Base-by-base conservation (phyloP, 768 basidiomycete genomes). In the Amanita rubescens region DNA sequence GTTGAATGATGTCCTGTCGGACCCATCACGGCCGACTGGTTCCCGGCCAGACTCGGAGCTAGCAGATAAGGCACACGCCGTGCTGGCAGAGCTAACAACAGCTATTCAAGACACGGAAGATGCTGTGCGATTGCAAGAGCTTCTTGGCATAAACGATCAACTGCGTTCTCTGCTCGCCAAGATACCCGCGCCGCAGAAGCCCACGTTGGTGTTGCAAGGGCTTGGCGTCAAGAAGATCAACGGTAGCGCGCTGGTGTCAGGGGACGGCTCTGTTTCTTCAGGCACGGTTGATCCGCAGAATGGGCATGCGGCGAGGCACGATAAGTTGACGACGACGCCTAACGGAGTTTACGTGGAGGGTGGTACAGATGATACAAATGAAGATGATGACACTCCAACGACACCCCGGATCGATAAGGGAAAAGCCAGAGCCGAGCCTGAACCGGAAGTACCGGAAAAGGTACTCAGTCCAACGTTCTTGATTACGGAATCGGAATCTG, bases 371-470 rank as follows among this genome's bases (percentile, higher is more conserved):
- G 33, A 61, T 2, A 61, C 57, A 8, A 63, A 65, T 1, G 74
- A 67, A 6, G 75, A 71, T 2, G 61, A 69, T 11, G 49, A 54
- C 19, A 68, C 66, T 19, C 78, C 74, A 12, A 70, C 76, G 38
- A 87, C 85, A 17, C 85, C 87, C 0, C 76, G 76, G 45, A 63
- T 85, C 14, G 87, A 91, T 66, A 92, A 91, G 65, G 90, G 89
- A 52, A 91, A 91, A 67, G 81, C 75, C 19, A 78, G 78, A 48
- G 87, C 87, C 24, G 75, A 82, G 60, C 80, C 85, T 0, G 79
- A 84, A 61, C 79, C 85, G 1, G 79, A 85, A 67, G 75, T 81
- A 44, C 79, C 70, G 2, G 86, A 88, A 69, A 82, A 80, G 66
- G 80, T 89, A 60, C 69, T 90, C 66, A 81, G 83, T 64, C 88